Percentiles rank a stretch among this genome's conserved stretches.
These are phyloP conservation scores for Collariella sp. DNA, from an alignment of 495 filamentous ascomycete genomes.

Conservation along the genomic window DNA sequence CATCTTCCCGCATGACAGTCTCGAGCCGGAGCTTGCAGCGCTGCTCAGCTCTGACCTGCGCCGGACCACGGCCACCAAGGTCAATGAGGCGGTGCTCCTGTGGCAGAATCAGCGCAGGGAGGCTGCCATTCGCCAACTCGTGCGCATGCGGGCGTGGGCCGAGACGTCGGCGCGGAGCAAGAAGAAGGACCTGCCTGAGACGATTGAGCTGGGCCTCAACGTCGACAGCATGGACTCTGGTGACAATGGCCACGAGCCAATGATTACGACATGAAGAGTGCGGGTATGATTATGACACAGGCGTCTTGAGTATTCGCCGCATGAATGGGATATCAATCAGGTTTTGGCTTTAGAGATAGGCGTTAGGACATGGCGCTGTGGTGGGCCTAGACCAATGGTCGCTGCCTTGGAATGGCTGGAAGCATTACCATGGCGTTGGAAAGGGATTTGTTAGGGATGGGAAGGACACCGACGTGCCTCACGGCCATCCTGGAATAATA, in stretches of 20 bases:
- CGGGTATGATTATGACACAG: conserved; percentile 2
- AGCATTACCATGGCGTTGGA: conserved; percentile 1
- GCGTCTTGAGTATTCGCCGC: neutral
- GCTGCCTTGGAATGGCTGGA: neutral
- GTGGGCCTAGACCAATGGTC: neutral
- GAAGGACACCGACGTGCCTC: neutral
- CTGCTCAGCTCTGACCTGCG: conserved; percentile 77
- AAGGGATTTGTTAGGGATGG: neutral
- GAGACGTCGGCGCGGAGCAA: conserved; percentile 65
- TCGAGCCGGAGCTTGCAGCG: conserved; percentile 64
- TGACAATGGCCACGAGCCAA: conserved; percentile 48
- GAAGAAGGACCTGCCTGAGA: conserved; percentile 66
- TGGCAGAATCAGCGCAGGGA: conserved; percentile 63
- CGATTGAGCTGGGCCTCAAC: conserved; percentile 61
- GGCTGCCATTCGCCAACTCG: conserved; percentile 68
- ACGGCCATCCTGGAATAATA: too few relatives aligned
- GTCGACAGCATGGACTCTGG: conserved; percentile 28
- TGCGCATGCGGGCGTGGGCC: conserved; percentile 76
- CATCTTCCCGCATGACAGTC: conserved; percentile 65
- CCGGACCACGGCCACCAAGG: conserved; percentile 65
- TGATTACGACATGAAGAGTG: conserved; percentile 45
- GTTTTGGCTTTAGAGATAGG: conserved; percentile 2
- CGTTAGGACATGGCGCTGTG: conserved; percentile 1
- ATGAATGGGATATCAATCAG: neutral
- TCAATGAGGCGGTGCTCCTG: conserved; percentile 79